Percentiles rank a stretch among this genome's conserved stretches.
Conservation (phyloP, 257 asterid genomes). For the Solanum lignicaule region DNA sequence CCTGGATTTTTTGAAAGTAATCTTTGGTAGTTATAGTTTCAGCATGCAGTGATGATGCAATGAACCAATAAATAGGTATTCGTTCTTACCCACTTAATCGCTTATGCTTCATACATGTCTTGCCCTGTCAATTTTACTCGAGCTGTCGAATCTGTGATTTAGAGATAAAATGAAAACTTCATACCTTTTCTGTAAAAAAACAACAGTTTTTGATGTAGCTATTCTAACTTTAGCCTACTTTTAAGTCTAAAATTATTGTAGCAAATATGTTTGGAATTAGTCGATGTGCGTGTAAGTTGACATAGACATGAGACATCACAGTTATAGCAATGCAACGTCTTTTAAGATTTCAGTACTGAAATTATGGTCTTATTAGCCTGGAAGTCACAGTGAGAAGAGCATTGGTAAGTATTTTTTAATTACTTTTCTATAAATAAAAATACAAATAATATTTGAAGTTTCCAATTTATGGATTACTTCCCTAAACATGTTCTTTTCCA, state of each 20-base stretch:
- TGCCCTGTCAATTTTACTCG: neutral
- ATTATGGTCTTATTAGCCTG: neutral
- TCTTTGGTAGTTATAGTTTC: neutral
- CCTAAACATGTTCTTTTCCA: no score
- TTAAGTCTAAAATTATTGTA: neutral
- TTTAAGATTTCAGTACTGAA: neutral
- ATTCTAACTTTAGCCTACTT: neutral
- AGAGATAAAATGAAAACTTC: neutral
- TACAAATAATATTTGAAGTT: neutral
- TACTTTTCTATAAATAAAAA: neutral
- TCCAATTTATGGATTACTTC: neutral
- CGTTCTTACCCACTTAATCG: neutral
- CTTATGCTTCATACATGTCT: neutral
- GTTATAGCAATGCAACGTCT: neutral
- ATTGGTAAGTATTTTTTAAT: neutral
- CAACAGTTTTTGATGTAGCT: neutral
- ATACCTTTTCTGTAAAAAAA: neutral
- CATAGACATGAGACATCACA: no score
- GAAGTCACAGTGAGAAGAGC: neutral
- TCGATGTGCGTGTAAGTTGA: neutral
- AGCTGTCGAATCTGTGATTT: neutral
- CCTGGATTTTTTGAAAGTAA: neutral
- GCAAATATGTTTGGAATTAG: neutral
- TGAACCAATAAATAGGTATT: neutral
- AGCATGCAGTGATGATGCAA: neutral